Conservation (phyloP, 306 rosid species). For the Acmispon strigosus region DNA sequence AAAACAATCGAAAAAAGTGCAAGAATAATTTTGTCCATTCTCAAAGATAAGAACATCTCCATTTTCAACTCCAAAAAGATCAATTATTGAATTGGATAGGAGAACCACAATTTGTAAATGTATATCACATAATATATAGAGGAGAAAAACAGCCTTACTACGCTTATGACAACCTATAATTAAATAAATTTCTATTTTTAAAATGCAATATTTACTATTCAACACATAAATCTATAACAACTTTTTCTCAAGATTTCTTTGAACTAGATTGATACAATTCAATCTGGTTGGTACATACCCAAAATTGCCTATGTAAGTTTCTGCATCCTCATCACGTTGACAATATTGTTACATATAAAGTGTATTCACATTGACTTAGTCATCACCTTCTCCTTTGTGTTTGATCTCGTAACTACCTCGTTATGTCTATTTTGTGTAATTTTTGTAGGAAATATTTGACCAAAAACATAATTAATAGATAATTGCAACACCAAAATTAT, state of each 20-base stretch:
- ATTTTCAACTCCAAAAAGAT: neutral
- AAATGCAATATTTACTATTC: neutral
- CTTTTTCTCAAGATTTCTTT: neutral
- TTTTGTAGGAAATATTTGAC: too few relatives aligned
- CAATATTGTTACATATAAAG: too few relatives aligned
- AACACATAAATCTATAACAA: neutral
- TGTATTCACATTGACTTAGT: too few relatives aligned
- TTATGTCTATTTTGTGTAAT: too few relatives aligned
- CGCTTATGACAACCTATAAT: neutral
- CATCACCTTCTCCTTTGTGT: too few relatives aligned
- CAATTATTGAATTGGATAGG: neutral
- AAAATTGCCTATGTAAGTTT: too few relatives aligned
- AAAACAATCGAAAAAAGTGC: neutral
- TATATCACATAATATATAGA: neutral
- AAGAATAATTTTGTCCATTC: neutral
- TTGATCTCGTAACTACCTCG: too few relatives aligned
- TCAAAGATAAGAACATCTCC: neutral
- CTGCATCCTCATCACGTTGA: too few relatives aligned
- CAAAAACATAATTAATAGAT: too few relatives aligned
- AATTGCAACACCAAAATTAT: too few relatives aligned
- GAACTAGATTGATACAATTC: neutral
- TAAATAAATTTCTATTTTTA: neutral
- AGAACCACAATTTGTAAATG: too few relatives aligned
- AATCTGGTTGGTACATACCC: neutral
- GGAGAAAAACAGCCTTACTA: neutral